These are phyloP conservation scores for Stachybotrys chartarum DNA, from an alignment of 2,329 filamentous ascomycete species.

Conservation along the genomic window DNA sequence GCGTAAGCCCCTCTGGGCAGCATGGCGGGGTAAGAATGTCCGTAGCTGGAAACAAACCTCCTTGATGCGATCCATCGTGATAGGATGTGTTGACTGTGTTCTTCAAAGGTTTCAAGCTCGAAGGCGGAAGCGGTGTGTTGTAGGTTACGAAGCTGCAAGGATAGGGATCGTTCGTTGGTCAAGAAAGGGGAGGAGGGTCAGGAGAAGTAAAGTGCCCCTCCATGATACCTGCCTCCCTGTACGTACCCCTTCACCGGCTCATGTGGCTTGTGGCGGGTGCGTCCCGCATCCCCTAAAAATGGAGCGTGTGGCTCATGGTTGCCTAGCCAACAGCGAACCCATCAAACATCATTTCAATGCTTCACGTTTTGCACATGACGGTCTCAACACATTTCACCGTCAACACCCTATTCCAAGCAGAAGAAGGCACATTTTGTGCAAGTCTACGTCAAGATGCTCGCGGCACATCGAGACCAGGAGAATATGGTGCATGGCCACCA, in stretches of 20 bases:
- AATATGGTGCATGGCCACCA: conserved; percentile 75
- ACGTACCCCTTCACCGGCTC: conserved; percentile 4
- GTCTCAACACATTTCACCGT: too few relatives aligned
- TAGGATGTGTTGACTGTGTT: conserved; percentile 3
- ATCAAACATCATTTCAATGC: too few relatives aligned
- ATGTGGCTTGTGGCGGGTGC: conserved; percentile 20
- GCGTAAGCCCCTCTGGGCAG: conserved; percentile 19
- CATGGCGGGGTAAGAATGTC: conserved; percentile 20
- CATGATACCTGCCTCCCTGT: conserved; percentile 10
- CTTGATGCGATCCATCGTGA: conserved; percentile 81
- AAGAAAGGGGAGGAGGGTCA: conserved; percentile 25
- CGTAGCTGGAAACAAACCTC: conserved; percentile 53
- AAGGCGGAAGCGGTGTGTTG: conserved; percentile 17
- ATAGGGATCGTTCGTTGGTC: conserved; percentile 22
- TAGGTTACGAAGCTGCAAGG: conserved; percentile 22
- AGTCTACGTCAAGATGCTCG: conserved; percentile 51
- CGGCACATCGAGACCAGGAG: conserved; percentile 76
- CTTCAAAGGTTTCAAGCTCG: conserved; percentile 2
- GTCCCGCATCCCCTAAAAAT: conserved; percentile 1
- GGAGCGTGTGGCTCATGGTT: conserved; percentile 12
- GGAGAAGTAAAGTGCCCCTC: conserved; percentile 11
- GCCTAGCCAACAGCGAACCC: conserved; percentile 4
- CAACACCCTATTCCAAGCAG: too few relatives aligned
- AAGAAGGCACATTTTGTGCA: background rate
- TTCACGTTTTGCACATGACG: too few relatives aligned